Percentiles rank a stretch among this genome's conserved stretches.
Conservation (phyloP, 1,139 yeast species). For the Lodderomyces jiufengensis region DNA sequence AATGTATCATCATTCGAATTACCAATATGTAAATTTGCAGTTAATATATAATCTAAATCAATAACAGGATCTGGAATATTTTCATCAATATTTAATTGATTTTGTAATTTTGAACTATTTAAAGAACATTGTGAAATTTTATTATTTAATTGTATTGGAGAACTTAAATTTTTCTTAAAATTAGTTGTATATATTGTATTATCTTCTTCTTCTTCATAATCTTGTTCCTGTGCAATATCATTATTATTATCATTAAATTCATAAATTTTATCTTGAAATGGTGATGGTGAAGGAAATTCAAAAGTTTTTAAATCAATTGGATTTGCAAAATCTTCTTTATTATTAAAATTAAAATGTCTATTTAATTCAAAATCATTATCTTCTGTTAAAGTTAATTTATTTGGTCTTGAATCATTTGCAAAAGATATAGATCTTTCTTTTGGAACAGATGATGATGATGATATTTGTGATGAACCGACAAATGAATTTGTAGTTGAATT, state of each 20-base stretch:
- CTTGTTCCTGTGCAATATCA: too few relatives aligned
- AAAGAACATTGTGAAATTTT: conserved; percentile 4
- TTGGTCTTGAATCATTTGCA: neutral
- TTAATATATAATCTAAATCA: conserved; percentile 57
- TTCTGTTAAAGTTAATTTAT: neutral
- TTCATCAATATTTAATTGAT: conserved; percentile 15
- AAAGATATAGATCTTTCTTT: conserved; percentile 3
- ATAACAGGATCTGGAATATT: conserved; percentile 61
- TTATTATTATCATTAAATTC: too few relatives aligned
- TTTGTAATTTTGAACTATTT: conserved; percentile 3
- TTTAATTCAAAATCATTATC: conserved; percentile 19
- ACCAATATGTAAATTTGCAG: conserved; percentile 35
- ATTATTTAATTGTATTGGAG: conserved; percentile 31
- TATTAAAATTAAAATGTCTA: conserved; percentile 28
- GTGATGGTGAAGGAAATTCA: conserved; percentile 42
- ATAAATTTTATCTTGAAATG: neutral
- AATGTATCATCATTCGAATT: conserved; percentile 5
- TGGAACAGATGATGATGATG: conserved; percentile 4
- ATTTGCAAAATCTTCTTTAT: conserved; percentile 34
- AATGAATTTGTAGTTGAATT: neutral
- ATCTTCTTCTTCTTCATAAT: too few relatives aligned
- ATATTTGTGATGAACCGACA: neutral
- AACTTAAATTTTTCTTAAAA: conserved; percentile 20
- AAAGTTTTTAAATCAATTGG: conserved; percentile 21
- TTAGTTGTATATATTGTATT: neutral